Evolutionary conservation across 2,329 filamentous ascomycete species (phyloP).

Genomic region (Dactylellina haptotyla): DNA sequence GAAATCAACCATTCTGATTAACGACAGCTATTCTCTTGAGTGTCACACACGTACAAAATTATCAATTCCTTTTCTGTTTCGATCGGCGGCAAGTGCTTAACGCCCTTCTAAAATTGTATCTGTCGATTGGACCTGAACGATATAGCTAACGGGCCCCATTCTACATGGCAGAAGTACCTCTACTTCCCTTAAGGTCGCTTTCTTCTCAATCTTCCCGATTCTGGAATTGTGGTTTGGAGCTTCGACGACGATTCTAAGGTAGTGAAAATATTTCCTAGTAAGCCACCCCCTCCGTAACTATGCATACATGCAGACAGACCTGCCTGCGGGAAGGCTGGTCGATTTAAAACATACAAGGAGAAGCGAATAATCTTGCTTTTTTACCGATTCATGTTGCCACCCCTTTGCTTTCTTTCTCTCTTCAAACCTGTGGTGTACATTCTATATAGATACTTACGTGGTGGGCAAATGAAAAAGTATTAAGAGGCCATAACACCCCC

Average conservation of each 20-base stretch:
- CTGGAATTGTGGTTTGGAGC: slow-evolving; percentile 22
- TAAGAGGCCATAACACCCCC: slow-evolving; percentile 28
- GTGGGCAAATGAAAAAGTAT: slow-evolving; percentile 31
- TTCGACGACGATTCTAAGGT: slow-evolving; percentile 25
- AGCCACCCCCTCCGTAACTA: slow-evolving; percentile 44
- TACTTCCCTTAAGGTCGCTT: slow-evolving; percentile 28
- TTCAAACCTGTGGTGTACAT: neutral
- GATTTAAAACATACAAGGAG: slow-evolving; percentile 51
- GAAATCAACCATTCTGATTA: slow-evolving; percentile 20
- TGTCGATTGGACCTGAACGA: slow-evolving; percentile 20
- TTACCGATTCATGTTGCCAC: slow-evolving; percentile 48
- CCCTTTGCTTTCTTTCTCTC: slow-evolving; percentile 45
- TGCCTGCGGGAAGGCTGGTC: slow-evolving; percentile 50
- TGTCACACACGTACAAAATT: slow-evolving; percentile 48
- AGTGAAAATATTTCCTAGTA: slow-evolving; percentile 8
- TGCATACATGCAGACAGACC: slow-evolving; percentile 37
- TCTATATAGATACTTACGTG: slow-evolving; percentile 47
- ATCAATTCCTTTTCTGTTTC: slow-evolving; percentile 36
- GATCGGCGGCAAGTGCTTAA: slow-evolving; percentile 51
- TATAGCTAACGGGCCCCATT: slow-evolving; percentile 25
- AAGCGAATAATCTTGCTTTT: slow-evolving; percentile 53
- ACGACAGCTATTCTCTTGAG: slow-evolving; percentile 37
- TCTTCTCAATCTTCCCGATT: slow-evolving; percentile 13
- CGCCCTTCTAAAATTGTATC: slow-evolving; percentile 26
- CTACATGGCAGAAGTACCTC: slow-evolving; percentile 46